Conservation (phyloP, 164 flowering plant species). For the Vitis labrusca region DNA sequence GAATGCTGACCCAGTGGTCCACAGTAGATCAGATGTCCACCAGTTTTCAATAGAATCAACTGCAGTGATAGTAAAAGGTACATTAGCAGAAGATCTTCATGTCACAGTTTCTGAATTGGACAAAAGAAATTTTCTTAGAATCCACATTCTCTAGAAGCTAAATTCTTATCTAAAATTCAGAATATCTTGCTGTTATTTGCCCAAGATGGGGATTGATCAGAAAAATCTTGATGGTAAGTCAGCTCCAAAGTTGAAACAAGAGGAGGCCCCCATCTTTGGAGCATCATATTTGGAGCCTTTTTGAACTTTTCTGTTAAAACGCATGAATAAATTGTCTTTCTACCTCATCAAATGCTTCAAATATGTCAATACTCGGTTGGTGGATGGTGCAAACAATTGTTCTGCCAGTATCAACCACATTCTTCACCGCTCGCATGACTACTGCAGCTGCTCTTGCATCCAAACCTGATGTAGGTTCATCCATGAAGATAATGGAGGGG, state of each 20-base stretch:
- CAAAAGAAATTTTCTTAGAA: not conserved
- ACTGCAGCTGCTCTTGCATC: constrained; percentile 91
- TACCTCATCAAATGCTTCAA: constrained; percentile 89
- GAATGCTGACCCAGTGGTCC: constrained; percentile 69
- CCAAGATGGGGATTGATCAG: too few species aligned
- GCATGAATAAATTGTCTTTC: not conserved
- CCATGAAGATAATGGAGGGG: constrained; percentile 82
- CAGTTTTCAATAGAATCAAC: constrained; percentile 59
- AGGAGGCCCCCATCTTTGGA: too few species aligned
- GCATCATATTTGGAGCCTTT: too few species aligned
- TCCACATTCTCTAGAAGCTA: not conserved
- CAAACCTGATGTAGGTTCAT: constrained; percentile 82
- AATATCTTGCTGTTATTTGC: too few species aligned
- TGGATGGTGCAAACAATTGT: constrained; percentile 74
- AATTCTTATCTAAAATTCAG: too few species aligned
- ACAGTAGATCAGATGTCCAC: constrained; percentile 58
- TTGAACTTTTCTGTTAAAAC: not conserved
- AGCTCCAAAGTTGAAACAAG: not conserved
- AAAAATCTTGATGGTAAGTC: not conserved
- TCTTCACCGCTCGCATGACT: constrained; percentile 82
- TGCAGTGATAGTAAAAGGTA: constrained; percentile 22
- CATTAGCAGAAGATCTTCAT: not conserved
- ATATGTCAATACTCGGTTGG: constrained; percentile 76
- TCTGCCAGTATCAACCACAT: constrained; percentile 59
- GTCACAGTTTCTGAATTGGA: not conserved